Percentiles rank a stretch among this genome's conserved stretches.
These are phyloP conservation scores for Lipomyces sp. DNA, from an alignment of 805 yeast genomes.

Conservation along the genomic window DNA sequence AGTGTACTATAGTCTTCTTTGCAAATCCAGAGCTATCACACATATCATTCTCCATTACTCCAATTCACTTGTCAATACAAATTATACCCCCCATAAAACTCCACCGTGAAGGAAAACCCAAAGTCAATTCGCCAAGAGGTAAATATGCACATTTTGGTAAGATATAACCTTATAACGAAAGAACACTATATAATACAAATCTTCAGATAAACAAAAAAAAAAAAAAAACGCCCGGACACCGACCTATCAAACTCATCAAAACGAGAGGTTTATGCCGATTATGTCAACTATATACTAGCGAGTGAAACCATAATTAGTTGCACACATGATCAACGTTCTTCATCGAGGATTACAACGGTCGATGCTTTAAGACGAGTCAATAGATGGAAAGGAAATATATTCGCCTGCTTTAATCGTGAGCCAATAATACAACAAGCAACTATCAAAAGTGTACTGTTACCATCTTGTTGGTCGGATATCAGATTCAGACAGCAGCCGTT, in stretches of 20 bases:
- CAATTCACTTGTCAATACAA: too few species aligned
- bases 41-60: not conserved
- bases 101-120: not conserved
- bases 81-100: not conserved
- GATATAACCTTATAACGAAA: not conserved
- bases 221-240: not conserved
- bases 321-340: not conserved
- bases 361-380: conserved; percentile 17
- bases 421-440: not conserved
- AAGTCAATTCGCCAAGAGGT: not conserved
- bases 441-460: not conserved
- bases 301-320: not conserved
- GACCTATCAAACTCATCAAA: not conserved
- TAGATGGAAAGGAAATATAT: conserved; percentile 29
- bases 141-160: not conserved
- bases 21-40: not conserved
- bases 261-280: not conserved
- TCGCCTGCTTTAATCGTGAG: conserved; percentile 12
- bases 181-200: not conserved
- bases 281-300: not conserved
- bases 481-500: conserved; percentile 25
- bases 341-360: not conserved
- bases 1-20: not conserved
- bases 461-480: conserved; percentile 19
- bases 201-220: not conserved